Evolutionary conservation across 192 early-diverging fungal genomes (phyloP), one percentile per base, ranked within the genome.

Genomic region (Backusella tuberculispora): DNA sequence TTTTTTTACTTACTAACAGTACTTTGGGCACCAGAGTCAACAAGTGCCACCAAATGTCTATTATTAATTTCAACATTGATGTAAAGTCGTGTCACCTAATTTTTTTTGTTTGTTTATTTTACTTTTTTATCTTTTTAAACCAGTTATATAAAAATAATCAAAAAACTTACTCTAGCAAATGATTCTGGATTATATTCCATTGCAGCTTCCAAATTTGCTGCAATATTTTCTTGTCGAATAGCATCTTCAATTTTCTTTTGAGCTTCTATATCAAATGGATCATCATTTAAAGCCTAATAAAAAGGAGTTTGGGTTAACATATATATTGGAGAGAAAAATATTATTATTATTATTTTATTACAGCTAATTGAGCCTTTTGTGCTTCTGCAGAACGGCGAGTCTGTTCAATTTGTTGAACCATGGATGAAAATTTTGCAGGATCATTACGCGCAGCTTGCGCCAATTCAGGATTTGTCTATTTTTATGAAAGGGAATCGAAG

Each of bases 11-110:
- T 88, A 87, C 88, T 95, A 26, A 99, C 95, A 3, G 97, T 98
- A 19, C 90, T 92, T 71, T 98, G 97, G 10, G 98, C 98, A 6
- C 97, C 98, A 24, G 96, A 97, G 78, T 99, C 98, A 0, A 99
- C 96, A 82, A 99, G 91, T 0, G 98, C 96, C 76, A 97, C 96
- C 15, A 98, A 81, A 1, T 89, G 89, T 44, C 87, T 85, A n/a
- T 92, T 92, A 82, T 99, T 99, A 63, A 99, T 94, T 78, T 93
- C 86, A 15, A 90, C 89, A 75, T 92, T 81, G 29, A 99, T 93
- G 80, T 98, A 99, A 26, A 99, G 89, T 91, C 97, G 95, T 1
- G 92, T 89, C 13, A 97, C 92, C 78, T 89, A 69, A 26, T n/a
- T 34, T 53, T 43, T 26, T 40, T 9, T n/a, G 17, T 17, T 13